These are phyloP conservation scores for Apiotrichum domesticum DNA, from an alignment of 1,284 basidiomycete genomes.

Conservation along the genomic window DNA sequence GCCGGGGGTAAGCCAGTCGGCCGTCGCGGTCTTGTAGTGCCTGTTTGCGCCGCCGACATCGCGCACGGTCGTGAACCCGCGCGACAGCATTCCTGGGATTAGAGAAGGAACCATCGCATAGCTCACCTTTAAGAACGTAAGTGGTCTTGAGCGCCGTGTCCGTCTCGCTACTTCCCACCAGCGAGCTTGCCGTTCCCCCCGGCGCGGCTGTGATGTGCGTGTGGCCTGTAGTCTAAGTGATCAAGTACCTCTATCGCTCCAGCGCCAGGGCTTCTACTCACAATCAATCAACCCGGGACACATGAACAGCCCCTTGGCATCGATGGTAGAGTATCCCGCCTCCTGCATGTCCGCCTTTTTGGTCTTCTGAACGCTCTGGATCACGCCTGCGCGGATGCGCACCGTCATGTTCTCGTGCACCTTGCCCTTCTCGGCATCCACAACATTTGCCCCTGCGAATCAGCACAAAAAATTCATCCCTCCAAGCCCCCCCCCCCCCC, in stretches of 20 bases:
- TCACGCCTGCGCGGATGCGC: slow-evolving; percentile 37
- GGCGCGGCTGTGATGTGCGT: slow-evolving; percentile 52
- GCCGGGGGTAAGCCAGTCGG: slow-evolving; percentile 20
- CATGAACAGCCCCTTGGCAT: slow-evolving; percentile 47
- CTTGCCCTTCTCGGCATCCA: slow-evolving; percentile 23
- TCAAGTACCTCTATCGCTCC: background rate
- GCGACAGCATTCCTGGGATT: slow-evolving; percentile 43
- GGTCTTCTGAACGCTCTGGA: slow-evolving; percentile 33
- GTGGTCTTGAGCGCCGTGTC: slow-evolving; percentile 46
- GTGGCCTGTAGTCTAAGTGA: slow-evolving; percentile 43
- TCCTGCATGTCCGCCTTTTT: slow-evolving; percentile 17
- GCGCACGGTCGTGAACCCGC: slow-evolving; percentile 54
- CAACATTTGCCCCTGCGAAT: slow-evolving; percentile 20
- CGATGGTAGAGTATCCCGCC: slow-evolving; percentile 28
- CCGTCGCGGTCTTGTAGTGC: slow-evolving; percentile 15
- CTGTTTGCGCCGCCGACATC: slow-evolving; percentile 33
- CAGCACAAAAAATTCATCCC: background rate
- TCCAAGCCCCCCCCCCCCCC: no score
- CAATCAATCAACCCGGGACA: slow-evolving; percentile 45
- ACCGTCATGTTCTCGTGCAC: slow-evolving; percentile 35
- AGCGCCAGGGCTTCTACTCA: slow-evolving; percentile 5
- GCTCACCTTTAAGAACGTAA: slow-evolving; percentile 40
- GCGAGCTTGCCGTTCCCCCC: slow-evolving; percentile 20
- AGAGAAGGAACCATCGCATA: background rate
- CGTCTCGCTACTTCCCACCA: slow-evolving; percentile 28